phyloP scores from a whole-genome alignment of 2,329 filamentous ascomycete genomes.

The Monosporascus cannonballus region DNA sequence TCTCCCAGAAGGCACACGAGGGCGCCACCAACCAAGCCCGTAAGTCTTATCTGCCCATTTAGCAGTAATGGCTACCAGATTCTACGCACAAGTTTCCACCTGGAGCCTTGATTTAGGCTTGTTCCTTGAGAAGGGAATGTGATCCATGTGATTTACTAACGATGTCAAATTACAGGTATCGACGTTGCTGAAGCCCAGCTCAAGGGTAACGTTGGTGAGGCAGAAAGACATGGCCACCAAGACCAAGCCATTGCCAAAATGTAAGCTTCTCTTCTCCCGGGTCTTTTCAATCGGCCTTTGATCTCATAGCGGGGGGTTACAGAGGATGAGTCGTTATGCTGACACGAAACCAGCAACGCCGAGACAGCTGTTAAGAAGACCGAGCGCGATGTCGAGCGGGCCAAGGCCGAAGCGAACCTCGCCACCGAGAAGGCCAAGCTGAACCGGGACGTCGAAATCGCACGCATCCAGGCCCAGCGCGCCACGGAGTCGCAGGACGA shows the following conservation, averaged over 20 bases:
- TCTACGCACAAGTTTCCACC: no score
- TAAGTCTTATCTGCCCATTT: not conserved
- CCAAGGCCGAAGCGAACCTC: conserved; percentile 69
- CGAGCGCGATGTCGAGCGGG: conserved; percentile 75
- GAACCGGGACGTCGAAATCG: conserved; percentile 67
- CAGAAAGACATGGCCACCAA: conserved; percentile 70
- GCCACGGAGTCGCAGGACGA: conserved; percentile 71
- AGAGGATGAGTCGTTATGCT: no score
- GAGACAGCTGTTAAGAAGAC: conserved; percentile 81
- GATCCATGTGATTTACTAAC: no score
- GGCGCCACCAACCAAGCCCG: conserved; percentile 75
- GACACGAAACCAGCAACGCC: conserved; percentile 28
- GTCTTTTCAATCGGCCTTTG: no score
- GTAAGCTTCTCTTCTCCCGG: conserved; percentile 7
- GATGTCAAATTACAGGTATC: conserved; percentile 23
- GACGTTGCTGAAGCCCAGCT: conserved; percentile 61
- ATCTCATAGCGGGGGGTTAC: no score
- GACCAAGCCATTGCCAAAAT: conserved; percentile 87
- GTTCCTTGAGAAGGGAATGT: no score
- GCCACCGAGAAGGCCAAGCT: conserved; percentile 67
- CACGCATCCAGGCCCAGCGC: conserved; percentile 67
- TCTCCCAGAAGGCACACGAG: conserved; percentile 79
- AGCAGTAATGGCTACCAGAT: not conserved
- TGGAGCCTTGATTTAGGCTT: no score
- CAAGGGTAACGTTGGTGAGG: conserved; percentile 68